Base-by-base conservation (phyloP, 2,329 filamentous ascomycete genomes). In the Dissoconium aciculare region DNA sequence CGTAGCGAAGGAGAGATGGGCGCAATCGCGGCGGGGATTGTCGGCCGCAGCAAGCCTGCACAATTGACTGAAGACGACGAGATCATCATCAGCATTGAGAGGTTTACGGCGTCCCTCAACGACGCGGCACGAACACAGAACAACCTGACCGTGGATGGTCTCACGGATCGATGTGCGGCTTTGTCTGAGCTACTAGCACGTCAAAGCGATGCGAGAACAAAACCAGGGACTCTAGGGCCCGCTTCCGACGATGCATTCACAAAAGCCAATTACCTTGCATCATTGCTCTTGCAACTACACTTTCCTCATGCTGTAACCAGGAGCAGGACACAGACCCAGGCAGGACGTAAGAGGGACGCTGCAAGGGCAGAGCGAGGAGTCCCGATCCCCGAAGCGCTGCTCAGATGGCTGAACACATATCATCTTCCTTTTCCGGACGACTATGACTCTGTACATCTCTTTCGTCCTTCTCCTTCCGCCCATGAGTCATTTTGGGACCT, bases 401-500 rank as follows among this genome's bases (percentile, higher is more conserved):
- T 94, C 38, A 69, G 80, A 45, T 95, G 87, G 87, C 64, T 92
- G 40, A 68, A 80, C 32, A 64, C 66, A 11, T 70, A 81, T 47
- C 82, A 93, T 49, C 73, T 79, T 39, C 67, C 77, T 15, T 79
- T 79, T 44, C 66, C 67, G 2, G 66, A 71, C 30, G 78, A 85
- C 45, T 60, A 79, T 14, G 62, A 71, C 21, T 63, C 73, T 3
- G 66, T 94, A 14, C 60, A 69, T 38, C 63, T 65, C 15, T 58
- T 74, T 43, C 65, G 66, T 27, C 79, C 80, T 1, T 79, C 79
- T 36, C 81, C 84, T 13, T 78, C 82, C 2, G 72, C 73, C 26
- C 80, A 89, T 46, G 62, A 66, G 15, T 63, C 78, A 19, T 95
- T 83, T 56, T 95, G 87, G 87, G 80, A 85, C 49, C 74, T 74